Base-by-base conservation (phyloP, 2,329 filamentous ascomycete species). In the Apiospora marii region DNA sequence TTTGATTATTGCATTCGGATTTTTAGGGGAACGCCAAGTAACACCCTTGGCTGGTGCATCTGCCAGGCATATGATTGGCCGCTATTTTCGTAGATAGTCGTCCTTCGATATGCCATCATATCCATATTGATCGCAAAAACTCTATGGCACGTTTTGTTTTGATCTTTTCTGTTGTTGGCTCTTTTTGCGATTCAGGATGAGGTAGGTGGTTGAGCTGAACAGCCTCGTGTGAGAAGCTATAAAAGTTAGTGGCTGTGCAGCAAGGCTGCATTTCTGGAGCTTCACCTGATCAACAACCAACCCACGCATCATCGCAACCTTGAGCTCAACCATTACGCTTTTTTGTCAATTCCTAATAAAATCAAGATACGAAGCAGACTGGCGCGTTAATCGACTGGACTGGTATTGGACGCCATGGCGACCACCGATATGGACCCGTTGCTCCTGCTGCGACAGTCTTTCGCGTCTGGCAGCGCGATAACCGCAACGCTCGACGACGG, bases 381-480 rank as follows among this genome's bases (percentile, higher is more conserved):
- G 6, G 19, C 58, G 34, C 58, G 58, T 41, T 22, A 41, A 41
- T 12, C 30, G n/a, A 41, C 24, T 37, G 34, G 34, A n/a, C 22
- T 41, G 10, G 8, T 41, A 24, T 41, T 64, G 67, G 67, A 44
- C 41, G 82, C 74, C 73, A 92, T 92, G 91, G 87, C 91, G 76
- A 81, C 88, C 71, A 83, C 84, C 77, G 90, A 91, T 77, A 87
- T 90, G 75, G 95, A 98, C 80, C 91, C 95, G 69, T 91, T 98
- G 76, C 87, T 95, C 76, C 91, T 96, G 75, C 89, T 98, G 77
- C 94, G 95, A 80, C 91, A 93, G 80, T 92, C 93, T 75, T 96
- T 98, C 83, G 91, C 92, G 71, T 89, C 91, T 72, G 88, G 88
- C 77, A 89, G 87, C 78, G 84, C 91, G 69, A 92, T 95, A 72